Conservation (phyloP, 768 basidiomycete species). For the Boletus rufocinnamomeus region DNA sequence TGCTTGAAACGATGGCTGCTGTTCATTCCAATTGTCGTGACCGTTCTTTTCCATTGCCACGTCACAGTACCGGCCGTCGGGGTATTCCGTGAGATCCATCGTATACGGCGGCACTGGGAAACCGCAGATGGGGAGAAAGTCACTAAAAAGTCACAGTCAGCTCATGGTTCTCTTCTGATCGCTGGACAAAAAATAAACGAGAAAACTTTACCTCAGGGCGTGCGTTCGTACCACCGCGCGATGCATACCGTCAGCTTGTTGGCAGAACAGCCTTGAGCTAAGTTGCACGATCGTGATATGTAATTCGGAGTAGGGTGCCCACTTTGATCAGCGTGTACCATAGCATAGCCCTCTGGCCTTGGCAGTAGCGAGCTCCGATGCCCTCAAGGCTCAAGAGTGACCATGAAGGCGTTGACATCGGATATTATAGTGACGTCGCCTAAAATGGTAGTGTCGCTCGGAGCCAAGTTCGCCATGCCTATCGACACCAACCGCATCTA, state of each 20-base stretch:
- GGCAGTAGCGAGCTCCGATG: not conserved
- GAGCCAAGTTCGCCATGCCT: not conserved
- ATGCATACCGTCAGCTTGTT: not conserved
- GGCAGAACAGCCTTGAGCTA: not conserved
- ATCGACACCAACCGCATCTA: not conserved
- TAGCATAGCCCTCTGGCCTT: not conserved
- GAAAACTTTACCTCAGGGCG: not conserved
- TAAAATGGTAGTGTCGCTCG: constrained; percentile 1
- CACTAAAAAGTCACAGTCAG: not conserved
- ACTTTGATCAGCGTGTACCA: not conserved
- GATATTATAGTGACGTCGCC: not conserved
- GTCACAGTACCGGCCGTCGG: constrained; percentile 6
- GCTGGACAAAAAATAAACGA: not conserved
- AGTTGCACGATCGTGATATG: not conserved
- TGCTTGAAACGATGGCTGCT: constrained; percentile 1
- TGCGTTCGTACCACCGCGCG: not conserved
- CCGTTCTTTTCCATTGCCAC: constrained; percentile 11
- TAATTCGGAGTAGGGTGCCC: not conserved
- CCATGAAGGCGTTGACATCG: not conserved
- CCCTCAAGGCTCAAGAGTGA: not conserved
- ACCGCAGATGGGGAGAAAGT: not conserved
- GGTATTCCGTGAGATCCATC: not conserved
- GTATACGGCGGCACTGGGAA: not conserved
- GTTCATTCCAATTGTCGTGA: not conserved
- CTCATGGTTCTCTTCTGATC: not conserved